Evolutionary conservation across 495 filamentous ascomycete genomes (phyloP), one percentile per base, ranked within the genome.

Genomic region (Xylaria curta): DNA sequence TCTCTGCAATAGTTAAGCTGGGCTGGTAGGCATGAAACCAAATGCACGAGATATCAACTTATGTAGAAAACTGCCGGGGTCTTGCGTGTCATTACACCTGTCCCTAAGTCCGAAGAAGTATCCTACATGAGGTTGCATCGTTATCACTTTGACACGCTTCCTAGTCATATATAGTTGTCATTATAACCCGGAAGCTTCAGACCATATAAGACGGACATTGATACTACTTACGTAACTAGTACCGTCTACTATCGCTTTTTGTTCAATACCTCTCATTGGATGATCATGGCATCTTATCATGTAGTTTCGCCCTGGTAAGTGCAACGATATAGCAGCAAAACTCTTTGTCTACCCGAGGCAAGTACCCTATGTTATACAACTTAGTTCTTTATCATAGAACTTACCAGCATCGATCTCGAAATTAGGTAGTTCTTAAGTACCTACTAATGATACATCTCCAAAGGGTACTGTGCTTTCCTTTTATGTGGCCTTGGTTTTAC

Each of bases 131-230:
- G 19, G 58, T 60, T 60, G 33, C 58, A 38, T 38, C 58, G 38
- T 38, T 60, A 60, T 60, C 58, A 60, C 58, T 33, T 60, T 60
- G 58, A 60, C 58, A 33, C 33, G 58, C 33, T 38, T 60, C 58
- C 58, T 38, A 2, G 58, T 60, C 58, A 38, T 60, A 60, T 38
- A 60, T 9, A 33, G 17, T 60, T 60, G 10, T 60, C 28, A 38
- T 33, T 60, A 60, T 60, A 33, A n/a, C 58, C 33, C 19, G 17
- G n/a, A 38, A 38, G 7, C 33, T 38, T 10, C 19, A 60, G 21
- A 33, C 33, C 58, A 38, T 38, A 60, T 38, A 56, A 56, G 24
- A 17, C 15, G 21, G 51, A 54, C 21, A 56, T 56, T 28, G 51
- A 56, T 21, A 15, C 12, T 26, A 54, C 51, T 56, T 56, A 56